Base-by-base conservation (phyloP, 2,329 filamentous ascomycete species). In the Penicillium frequentans region DNA sequence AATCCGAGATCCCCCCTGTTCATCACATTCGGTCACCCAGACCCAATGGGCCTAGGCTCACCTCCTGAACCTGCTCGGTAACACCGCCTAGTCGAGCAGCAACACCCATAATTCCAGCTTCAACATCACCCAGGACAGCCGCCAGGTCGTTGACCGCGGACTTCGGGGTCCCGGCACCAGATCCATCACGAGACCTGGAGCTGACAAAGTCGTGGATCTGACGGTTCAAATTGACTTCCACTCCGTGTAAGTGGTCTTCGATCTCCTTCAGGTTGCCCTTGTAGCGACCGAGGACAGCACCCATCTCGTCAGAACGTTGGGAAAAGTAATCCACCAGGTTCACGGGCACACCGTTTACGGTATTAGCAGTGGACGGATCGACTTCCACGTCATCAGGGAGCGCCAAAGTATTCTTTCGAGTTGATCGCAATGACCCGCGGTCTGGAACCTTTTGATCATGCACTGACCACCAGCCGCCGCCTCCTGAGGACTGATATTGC, bases 251-350 rank as follows among this genome's bases (percentile, higher is more conserved):
- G 67, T 88, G 86, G 61, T 81, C 79, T 73, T 89, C 86, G 52
- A 89, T 87, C 68, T 89, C 86, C 54, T 79, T 78, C 54, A 89
- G 73, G 59, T 85, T 86, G 46, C 76, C 75, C 65, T 83, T 81
- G 65, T 87, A 87, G 58, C 76, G 81, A 43, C 78, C 77, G 53
- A 88, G 79, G 52, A 84, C 84, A 19, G 77, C 72, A 16, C 79
- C 76, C 79, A 89, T 86, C 61, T 87, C 86, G 61, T 87, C 84
- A 1, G 84, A 81, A 21, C 85, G 82, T 55, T 78, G 79, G 13
- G 84, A 86, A 69, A 89, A 89, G 70, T 86, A 86, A 56, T 82
- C 79, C 52, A 89, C 84, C 26, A 89, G 73, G 63, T 86, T 86
- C 49, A 81, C 78, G 5, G 83, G 83, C 35, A 82, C 80, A 43